Base-by-base conservation (phyloP, 495 filamentous ascomycete species). In the Xylaria flabelliformis region DNA sequence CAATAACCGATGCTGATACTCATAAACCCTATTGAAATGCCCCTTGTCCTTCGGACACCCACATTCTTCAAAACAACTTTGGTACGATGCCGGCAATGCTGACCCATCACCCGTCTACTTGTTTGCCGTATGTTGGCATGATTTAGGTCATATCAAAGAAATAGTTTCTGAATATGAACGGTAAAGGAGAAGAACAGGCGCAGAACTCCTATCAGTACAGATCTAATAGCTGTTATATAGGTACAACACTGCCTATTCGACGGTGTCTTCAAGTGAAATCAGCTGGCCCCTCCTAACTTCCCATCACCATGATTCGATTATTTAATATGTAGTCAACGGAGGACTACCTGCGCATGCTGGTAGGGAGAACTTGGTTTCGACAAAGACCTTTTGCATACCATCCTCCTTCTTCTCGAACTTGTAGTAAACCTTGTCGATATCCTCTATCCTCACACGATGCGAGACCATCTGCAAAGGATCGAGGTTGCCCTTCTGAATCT, bases 381-480 rank as follows among this genome's bases (percentile, higher is more conserved):
- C 83, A 77, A 90, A 93, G 0, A 91, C 83, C 82, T 94, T 94
- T 80, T 92, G 89, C 81, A 94, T 90, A 3, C 86, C 85, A 64
- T 90, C 87, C 64, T 91, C 87, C 69, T 90, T 87, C 78, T 88
- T 84, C 41, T 95, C 87, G 68, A 94, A 96, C 74, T 87, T 88
- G 53, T 85, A 80, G 74, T 96, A 95, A 9, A 94, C 81, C 73
- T 87, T 86, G 63, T 89, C 90, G 62, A 95, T 81, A 67, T 97
- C 93, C 66, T 95, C 91, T 0, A 97, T 75, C 1, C 85, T 81
- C n/a, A 93, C 84, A 1, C 93, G 89, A 77, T 97, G 94, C 26
- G 88, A 90, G 13, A 97, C 80, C 90, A 97, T 97, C 77, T 91
- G 89, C 4, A 90, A 79, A 0, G 93, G 93, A 66, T 97, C 89